phyloP scores from a whole-genome alignment of 2,329 filamentous ascomycete genomes.

The Fusarium napiforme region DNA sequence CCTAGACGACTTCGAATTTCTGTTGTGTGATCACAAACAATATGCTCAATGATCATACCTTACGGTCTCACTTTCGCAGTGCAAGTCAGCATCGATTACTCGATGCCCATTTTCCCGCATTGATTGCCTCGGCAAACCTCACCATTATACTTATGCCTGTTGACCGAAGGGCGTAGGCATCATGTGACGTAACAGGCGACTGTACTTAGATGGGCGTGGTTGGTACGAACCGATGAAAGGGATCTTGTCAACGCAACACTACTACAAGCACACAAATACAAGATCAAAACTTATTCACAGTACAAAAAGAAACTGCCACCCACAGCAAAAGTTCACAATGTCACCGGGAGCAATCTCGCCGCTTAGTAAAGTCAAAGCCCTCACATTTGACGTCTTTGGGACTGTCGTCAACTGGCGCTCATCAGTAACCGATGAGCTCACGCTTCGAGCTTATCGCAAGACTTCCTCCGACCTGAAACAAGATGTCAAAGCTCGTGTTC shows the following conservation, averaged over 20 bases:
- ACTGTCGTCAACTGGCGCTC: slow-evolving; percentile 84
- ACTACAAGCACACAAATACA: background rate
- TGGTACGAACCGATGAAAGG: background rate
- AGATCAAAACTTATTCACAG: background rate
- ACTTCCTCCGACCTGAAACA: slow-evolving; percentile 60
- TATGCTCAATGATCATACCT: background rate
- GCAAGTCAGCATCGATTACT: background rate
- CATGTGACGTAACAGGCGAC: slow-evolving; percentile 32
- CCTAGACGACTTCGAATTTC: background rate
- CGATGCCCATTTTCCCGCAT: background rate
- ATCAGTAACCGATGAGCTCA: slow-evolving; percentile 70
- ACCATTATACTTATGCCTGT: background rate
- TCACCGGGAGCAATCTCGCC: slow-evolving; percentile 42
- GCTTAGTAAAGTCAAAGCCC: slow-evolving; percentile 60
- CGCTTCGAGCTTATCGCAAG: slow-evolving; percentile 60
- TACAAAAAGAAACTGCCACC: background rate
- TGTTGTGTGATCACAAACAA: background rate
- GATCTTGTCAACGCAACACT: background rate
- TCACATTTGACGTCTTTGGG: slow-evolving; percentile 82
- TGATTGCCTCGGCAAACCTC: background rate
- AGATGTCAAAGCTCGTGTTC: slow-evolving; percentile 59
- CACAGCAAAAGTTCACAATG: slow-evolving; percentile 22
- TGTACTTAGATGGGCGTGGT: background rate
- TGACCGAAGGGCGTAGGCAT: slow-evolving; percentile 32
- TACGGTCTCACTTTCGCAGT: background rate